Percentiles rank a stretch among this genome's conserved stretches.
phyloP scores from a whole-genome alignment of 768 basidiomycete genomes.

The Rhizopogon salebrosus region DNA sequence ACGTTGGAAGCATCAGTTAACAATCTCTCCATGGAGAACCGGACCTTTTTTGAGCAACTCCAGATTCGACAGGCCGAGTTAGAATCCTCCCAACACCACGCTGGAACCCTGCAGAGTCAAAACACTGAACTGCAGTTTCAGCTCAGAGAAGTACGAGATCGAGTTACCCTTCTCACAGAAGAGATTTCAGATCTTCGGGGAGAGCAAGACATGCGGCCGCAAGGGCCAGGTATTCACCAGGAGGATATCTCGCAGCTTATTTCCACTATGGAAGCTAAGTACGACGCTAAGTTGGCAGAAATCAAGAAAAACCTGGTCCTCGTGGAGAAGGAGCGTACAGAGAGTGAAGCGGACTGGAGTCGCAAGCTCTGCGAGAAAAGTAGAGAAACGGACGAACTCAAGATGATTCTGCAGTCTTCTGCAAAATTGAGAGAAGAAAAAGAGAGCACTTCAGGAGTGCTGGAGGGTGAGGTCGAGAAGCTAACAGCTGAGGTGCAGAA shows the following conservation, averaged over 20 bases:
- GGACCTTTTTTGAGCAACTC: constrained; percentile 76
- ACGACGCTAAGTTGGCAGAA: constrained; percentile 72
- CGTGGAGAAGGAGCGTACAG: constrained; percentile 79
- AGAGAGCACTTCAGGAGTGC: constrained; percentile 41
- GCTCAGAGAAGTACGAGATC: constrained; percentile 74
- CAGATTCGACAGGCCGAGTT: constrained; percentile 87
- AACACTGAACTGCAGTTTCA: constrained; percentile 85
- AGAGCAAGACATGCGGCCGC: constrained; percentile 43
- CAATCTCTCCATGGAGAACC: constrained; percentile 69
- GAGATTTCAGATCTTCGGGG: constrained; percentile 62
- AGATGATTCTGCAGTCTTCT: constrained; percentile 49
- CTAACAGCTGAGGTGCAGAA: constrained; percentile 43
- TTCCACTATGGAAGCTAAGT: constrained; percentile 67
- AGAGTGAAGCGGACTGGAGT: constrained; percentile 87
- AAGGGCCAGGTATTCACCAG: constrained; percentile 40
- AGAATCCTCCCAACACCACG: constrained; percentile 74
- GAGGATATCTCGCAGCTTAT: constrained; percentile 72
- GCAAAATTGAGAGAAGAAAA: constrained; percentile 57
- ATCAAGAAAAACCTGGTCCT: constrained; percentile 55
- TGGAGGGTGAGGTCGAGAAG: constrained; percentile 52
- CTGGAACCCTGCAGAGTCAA: constrained; percentile 71
- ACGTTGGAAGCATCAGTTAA: constrained; percentile 69
- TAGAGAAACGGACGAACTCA: constrained; percentile 71
- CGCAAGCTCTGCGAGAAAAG: constrained; percentile 74
- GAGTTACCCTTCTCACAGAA: constrained; percentile 62